Conservation (phyloP, 169 alveolate species). For the Cryptosporidium baileyi region DNA sequence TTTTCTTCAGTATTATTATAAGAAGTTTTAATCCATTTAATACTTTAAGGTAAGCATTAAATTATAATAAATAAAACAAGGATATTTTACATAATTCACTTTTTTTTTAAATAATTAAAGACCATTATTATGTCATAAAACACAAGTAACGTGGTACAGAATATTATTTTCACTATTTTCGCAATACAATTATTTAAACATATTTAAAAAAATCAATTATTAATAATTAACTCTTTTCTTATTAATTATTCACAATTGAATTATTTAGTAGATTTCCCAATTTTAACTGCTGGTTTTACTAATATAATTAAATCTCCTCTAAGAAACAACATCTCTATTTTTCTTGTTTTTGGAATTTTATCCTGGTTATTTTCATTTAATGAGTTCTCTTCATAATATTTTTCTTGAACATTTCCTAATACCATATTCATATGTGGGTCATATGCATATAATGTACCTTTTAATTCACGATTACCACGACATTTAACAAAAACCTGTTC, state of each 20-base stretch:
- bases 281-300: conserved; percentile 79
- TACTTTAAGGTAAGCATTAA: conserved; percentile 25
- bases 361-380: conserved; percentile 69
- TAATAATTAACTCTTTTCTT: neutral
- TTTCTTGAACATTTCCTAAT: conserved; percentile 88
- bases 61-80: too few relatives aligned
- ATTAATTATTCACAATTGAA: neutral
- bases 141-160: conserved; percentile 65
- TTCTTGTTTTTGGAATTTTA: conserved; percentile 75
- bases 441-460: conserved; percentile 90
- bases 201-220: neutral
- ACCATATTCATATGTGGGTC: conserved; percentile 91
- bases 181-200: conserved; percentile 26
- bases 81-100: neutral
- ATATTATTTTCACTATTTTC: conserved; percentile 23
- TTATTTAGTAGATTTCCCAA: conserved; percentile 12
- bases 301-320: conserved; percentile 89
- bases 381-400: conserved; percentile 73
- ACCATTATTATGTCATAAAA: conserved; percentile 46
- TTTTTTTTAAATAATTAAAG: neutral
- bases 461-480: conserved; percentile 88
- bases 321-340: conserved; percentile 82
- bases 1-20: neutral
- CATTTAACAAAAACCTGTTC: conserved; percentile 87
- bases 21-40: conserved; percentile 15